phyloP scores from a whole-genome alignment of 768 basidiomycete species.

The Leccinum boreale region DNA sequence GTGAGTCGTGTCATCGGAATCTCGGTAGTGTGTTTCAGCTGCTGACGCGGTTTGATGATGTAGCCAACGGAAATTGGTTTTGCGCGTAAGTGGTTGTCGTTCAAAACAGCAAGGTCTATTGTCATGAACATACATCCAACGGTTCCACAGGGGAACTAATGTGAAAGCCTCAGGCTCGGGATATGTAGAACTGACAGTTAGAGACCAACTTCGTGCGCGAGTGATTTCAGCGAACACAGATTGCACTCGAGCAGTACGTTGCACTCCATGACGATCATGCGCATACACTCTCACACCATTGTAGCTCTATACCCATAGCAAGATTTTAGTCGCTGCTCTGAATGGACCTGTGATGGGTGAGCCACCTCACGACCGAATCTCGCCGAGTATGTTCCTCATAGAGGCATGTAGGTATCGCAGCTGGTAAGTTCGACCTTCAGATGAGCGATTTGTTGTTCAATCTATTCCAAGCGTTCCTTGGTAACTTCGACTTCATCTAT shows the following conservation, averaged over 20 bases:
- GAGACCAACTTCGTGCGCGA: conserved; percentile 44
- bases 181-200: conserved; percentile 29
- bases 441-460: not conserved
- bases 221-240: conserved; percentile 56
- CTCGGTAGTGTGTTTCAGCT: not conserved
- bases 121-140: not conserved
- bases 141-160: conserved; percentile 51
- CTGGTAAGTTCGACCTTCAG: conserved; percentile 38
- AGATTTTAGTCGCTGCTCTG: conserved; percentile 66
- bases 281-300: not conserved
- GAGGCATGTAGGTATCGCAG: conserved; percentile 52
- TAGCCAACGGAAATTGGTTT: conserved; percentile 70
- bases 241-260: conserved; percentile 59
- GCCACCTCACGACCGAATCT: not conserved
- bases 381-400: conserved; percentile 4
- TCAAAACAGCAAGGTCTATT: not conserved
- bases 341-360: conserved; percentile 77
- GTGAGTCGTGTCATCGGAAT: conserved; percentile 25
- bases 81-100: conserved; percentile 53
- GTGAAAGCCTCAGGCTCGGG: conserved; percentile 34
- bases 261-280: not conserved
- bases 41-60: not conserved
- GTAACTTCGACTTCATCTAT: conserved; percentile 75
- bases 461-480: conserved; percentile 51
- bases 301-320: conserved; percentile 66